These are phyloP conservation scores for Suillus variegatus DNA, from an alignment of 768 basidiomycete genomes.

Conservation along the genomic window DNA sequence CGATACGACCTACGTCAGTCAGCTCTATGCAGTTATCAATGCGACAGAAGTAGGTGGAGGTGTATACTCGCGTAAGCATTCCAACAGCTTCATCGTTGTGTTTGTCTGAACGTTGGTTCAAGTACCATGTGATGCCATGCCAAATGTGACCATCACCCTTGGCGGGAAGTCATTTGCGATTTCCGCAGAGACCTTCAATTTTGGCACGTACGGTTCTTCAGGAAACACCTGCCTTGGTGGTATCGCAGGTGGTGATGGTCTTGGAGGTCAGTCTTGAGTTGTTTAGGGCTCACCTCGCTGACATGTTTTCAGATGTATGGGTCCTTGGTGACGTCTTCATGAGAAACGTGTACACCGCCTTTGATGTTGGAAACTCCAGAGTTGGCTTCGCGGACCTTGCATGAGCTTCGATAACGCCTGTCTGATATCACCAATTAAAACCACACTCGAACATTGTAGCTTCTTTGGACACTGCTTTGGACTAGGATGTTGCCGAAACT, in stretches of 20 bases:
- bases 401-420: conserved; percentile 12
- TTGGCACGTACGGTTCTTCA: conserved; percentile 29
- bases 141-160: conserved; percentile 35
- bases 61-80: conserved; percentile 34
- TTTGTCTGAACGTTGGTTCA: conserved; percentile 2
- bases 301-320: conserved; percentile 27
- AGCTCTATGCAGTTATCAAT: conserved; percentile 32
- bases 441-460: neutral
- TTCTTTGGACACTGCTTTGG: neutral
- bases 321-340: conserved; percentile 43
- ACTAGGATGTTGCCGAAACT: neutral
- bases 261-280: conserved; percentile 22
- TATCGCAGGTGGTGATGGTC: conserved; percentile 14
- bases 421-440: neutral
- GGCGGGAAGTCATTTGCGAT: conserved; percentile 33
- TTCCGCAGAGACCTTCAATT: conserved; percentile 34
- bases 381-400: conserved; percentile 43
- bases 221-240: conserved; percentile 21
- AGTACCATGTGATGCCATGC: conserved; percentile 30
- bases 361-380: conserved; percentile 39
- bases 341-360: conserved; percentile 47
- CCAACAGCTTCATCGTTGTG: neutral
- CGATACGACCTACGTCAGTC: conserved; percentile 34
- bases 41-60: conserved; percentile 34
- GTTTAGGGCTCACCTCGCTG: neutral